These are phyloP conservation scores for Metroxylon sagu DNA, from an alignment of 176 grass and related monocot genomes.

Conservation along the genomic window DNA sequence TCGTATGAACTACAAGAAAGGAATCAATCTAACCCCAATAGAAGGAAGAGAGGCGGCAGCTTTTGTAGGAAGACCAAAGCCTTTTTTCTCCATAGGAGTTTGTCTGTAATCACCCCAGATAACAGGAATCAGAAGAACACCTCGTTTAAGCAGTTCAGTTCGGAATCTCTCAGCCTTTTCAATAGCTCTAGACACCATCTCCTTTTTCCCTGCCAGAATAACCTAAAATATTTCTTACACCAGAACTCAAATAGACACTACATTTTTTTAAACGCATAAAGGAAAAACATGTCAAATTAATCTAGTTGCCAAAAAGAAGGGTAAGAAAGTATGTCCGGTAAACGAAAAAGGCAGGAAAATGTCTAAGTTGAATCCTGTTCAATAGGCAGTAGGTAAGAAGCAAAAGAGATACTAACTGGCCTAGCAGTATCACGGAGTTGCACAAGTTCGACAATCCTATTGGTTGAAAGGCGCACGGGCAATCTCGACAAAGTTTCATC, in stretches of 20 bases:
- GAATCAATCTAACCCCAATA: slow-evolving; percentile 44
- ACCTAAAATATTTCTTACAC: slow-evolving; percentile 60
- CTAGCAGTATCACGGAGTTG: slow-evolving; percentile 78
- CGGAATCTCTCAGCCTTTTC: slow-evolving; percentile 79
- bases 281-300: too few relatives aligned
- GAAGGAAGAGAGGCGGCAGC: slow-evolving; percentile 52
- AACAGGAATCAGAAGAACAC: slow-evolving; percentile 86
- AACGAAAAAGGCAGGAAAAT: too few relatives aligned
- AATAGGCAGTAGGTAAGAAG: background rate
- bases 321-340: too few relatives aligned
- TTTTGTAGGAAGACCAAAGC: slow-evolving; percentile 34
- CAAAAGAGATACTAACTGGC: slow-evolving; percentile 72
- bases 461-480: slow-evolving; percentile 77
- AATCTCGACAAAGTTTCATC: slow-evolving; percentile 89
- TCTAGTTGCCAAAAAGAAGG: too few relatives aligned
- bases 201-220: slow-evolving; percentile 94
- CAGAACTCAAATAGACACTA: slow-evolving; percentile 2
- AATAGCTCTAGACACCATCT: slow-evolving; percentile 50
- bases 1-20: slow-evolving; percentile 19
- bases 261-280: too few relatives aligned
- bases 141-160: slow-evolving; percentile 70
- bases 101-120: slow-evolving; percentile 75
- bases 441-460: slow-evolving; percentile 76
- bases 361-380: background rate
- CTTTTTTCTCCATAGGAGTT: slow-evolving; percentile 43